Evolutionary conservation across 495 filamentous ascomycete genomes (phyloP), one percentile per base, ranked within the genome.

Genomic region (Choiromyces venosus): DNA sequence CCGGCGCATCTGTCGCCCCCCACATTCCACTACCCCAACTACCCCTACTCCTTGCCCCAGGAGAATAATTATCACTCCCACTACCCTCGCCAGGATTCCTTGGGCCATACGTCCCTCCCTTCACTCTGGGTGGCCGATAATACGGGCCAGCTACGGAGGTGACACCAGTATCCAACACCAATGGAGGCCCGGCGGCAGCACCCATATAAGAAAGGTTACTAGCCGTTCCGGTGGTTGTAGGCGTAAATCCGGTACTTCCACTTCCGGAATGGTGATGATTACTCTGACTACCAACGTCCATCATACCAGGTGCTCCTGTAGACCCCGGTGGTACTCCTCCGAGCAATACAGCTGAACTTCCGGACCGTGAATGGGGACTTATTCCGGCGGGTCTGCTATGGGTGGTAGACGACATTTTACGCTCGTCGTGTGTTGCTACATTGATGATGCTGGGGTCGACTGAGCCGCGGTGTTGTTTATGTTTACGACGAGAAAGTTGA

Each of bases 121-220:
- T 86, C 61, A 88, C 86, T 72, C 93, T 84, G 9, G 93, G 93
- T 10, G 93, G 92, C 9, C 93, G 91, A 77, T 96, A 97, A 78
- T 93, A 97, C 0, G 90, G 91, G 78, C 91, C 91, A 25, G 87
- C 84, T 1, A 86, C 84, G 35, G 68, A 19, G 18, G 73, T 86
- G 25, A 16, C 25, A 37, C 33, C 37, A 14, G 78, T 80, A 21
- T 83, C 69, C 79, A 82, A 71, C 80, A 78, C 70, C 71, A 74
- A 78, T 52, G 78, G 79, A 61, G 52, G 52, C 16, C 71, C 79
- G 52, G 81, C 83, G 44, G 71, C 37, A 37, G 78, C 79, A 44
- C 74, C 78, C 7, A 78, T 79, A 74, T 88, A 90, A 4, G 91
- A 92, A 74, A 91, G 91, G 1, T 87, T 86, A 81, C 89, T 91